phyloP scores from a whole-genome alignment of 257 asterid genomes.

The Anisodus tanguticus region DNA sequence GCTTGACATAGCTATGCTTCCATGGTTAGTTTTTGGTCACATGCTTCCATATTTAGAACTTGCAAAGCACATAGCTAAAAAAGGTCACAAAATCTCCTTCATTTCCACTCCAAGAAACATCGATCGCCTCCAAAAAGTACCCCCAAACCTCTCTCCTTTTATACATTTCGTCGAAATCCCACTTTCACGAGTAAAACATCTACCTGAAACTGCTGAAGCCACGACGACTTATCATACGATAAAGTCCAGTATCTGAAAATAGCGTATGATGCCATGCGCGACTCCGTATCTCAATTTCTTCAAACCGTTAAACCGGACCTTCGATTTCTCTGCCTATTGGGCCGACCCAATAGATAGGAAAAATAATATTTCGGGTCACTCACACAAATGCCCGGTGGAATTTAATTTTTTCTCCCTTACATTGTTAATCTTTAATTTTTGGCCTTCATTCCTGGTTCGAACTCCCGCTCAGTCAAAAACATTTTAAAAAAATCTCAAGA shows the following conservation, averaged over 20 bases:
- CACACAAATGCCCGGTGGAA: too few relatives aligned
- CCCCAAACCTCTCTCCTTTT: slow-evolving; percentile 36
- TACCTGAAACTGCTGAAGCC: slow-evolving; percentile 42
- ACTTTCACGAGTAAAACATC: slow-evolving; percentile 37
- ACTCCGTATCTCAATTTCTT: too few relatives aligned
- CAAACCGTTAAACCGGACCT: too few relatives aligned
- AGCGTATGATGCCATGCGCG: too few relatives aligned
- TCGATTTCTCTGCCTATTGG: too few relatives aligned
- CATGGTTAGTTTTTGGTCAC: slow-evolving; percentile 76
- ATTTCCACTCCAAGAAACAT: slow-evolving; percentile 60
- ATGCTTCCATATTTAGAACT: slow-evolving; percentile 55
- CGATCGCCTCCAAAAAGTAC: slow-evolving; percentile 59
- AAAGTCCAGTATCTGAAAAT: not conserved
- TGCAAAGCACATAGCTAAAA: slow-evolving; percentile 52
- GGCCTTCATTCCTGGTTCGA: too few relatives aligned
- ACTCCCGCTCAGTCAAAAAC: too few relatives aligned
- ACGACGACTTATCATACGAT: slow-evolving; percentile 32
- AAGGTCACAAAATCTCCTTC: slow-evolving; percentile 57
- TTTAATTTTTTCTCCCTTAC: too few relatives aligned
- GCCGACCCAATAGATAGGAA: too few relatives aligned
- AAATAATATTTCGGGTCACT: too few relatives aligned
- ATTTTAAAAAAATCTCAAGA: too few relatives aligned
- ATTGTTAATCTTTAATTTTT: too few relatives aligned
- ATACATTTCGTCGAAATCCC: slow-evolving; percentile 46
- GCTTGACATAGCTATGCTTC: slow-evolving; percentile 56